phyloP scores from a whole-genome alignment of 768 basidiomycete species.

The Ramaria sp. region DNA sequence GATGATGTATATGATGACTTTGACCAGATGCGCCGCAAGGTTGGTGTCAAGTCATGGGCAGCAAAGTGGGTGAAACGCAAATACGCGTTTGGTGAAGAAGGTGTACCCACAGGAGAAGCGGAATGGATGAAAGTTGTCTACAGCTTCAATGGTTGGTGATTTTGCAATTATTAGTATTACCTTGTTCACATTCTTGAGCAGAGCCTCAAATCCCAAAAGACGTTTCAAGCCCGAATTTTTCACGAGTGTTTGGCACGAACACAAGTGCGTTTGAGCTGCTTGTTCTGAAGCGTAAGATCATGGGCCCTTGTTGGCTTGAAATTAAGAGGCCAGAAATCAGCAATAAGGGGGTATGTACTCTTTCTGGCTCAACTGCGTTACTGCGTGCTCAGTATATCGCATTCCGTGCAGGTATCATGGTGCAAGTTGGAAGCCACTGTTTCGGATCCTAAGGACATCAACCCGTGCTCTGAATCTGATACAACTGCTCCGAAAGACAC shows the following conservation, averaged over 20 bases:
- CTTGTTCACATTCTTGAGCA: slow-evolving; percentile 18
- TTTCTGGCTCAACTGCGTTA: neutral
- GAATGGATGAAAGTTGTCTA: slow-evolving; percentile 94
- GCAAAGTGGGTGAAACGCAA: slow-evolving; percentile 79
- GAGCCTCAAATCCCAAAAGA: slow-evolving; percentile 66
- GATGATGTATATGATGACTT: slow-evolving; percentile 78
- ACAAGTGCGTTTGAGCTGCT: slow-evolving; percentile 90
- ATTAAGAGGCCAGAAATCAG: slow-evolving; percentile 70
- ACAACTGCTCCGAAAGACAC: slow-evolving; percentile 58
- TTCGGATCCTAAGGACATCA: slow-evolving; percentile 78
- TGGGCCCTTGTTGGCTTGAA: slow-evolving; percentile 97
- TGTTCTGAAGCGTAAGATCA: slow-evolving; percentile 91
- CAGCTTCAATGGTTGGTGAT: slow-evolving; percentile 58
- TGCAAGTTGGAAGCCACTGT: slow-evolving; percentile 87
- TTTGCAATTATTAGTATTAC: neutral
- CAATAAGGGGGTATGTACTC: slow-evolving; percentile 57
- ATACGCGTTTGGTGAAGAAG: slow-evolving; percentile 84
- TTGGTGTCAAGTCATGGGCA: slow-evolving; percentile 66
- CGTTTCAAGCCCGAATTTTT: slow-evolving; percentile 73
- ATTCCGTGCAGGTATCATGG: slow-evolving; percentile 84
- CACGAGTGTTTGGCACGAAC: slow-evolving; percentile 81
- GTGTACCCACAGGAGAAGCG: slow-evolving; percentile 66
- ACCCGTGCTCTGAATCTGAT: slow-evolving; percentile 69
- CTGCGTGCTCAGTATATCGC: neutral
- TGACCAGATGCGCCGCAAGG: slow-evolving; percentile 59